These are phyloP conservation scores for Tylopilus intermedius DNA, from an alignment of 768 basidiomycete species.

Conservation along the genomic window DNA sequence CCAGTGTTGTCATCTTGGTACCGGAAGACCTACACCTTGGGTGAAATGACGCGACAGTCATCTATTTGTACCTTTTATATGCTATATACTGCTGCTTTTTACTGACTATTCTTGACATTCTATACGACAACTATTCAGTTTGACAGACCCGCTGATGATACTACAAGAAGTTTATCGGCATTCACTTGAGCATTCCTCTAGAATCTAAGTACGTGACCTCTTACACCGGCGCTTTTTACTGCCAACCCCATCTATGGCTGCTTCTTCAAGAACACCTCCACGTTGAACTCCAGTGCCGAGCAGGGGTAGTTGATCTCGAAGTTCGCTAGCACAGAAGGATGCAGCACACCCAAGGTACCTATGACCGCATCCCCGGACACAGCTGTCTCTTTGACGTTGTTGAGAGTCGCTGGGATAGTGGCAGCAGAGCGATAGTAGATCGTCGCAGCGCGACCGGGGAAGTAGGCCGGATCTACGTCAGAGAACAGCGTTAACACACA, in stretches of 20 bases:
- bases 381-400: slow-evolving; percentile 44
- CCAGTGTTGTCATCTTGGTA: slow-evolving; percentile 1
- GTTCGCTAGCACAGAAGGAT: slow-evolving; percentile 85
- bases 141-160: not conserved
- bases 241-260: slow-evolving; percentile 18
- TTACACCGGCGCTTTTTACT: slow-evolving; percentile 2
- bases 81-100: slow-evolving; percentile 16
- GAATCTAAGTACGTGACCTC: slow-evolving; percentile 2
- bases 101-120: slow-evolving; percentile 8
- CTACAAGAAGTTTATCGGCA: not conserved
- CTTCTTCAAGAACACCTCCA: slow-evolving; percentile 88
- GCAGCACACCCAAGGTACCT: slow-evolving; percentile 88
- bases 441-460: slow-evolving; percentile 90
- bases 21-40: not conserved
- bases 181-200: not conserved
- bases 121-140: slow-evolving; percentile 6
- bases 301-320: slow-evolving; percentile 95
- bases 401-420: slow-evolving; percentile 24
- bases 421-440: slow-evolving; percentile 76
- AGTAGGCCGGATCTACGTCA: slow-evolving; percentile 78
- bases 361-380: slow-evolving; percentile 60
- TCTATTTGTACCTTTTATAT: slow-evolving; percentile 16
- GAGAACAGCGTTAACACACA: slow-evolving; percentile 5
- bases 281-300: slow-evolving; percentile 88
- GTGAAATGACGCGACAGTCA: not conserved